Evolutionary conservation across 2,329 filamentous ascomycete species (phyloP).

Genomic region (Alternaria tenuissima): DNA sequence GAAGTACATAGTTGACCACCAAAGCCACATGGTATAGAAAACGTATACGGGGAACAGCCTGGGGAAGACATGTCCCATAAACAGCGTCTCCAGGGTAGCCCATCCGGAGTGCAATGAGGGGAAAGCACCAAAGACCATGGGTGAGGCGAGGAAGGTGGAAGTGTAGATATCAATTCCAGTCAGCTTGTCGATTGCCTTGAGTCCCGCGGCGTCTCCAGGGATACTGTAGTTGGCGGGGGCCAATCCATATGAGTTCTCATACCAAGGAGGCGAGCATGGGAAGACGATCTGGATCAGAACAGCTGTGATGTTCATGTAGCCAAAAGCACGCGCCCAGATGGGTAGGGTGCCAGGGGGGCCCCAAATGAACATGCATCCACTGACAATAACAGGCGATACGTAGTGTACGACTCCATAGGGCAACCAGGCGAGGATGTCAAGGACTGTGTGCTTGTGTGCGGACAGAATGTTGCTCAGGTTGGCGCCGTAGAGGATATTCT

Average conservation of each 20-base stretch:
- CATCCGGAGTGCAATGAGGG: slow-evolving; percentile 91
- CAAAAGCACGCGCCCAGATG: slow-evolving; percentile 85
- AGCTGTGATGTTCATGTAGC: slow-evolving; percentile 89
- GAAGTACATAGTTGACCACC: slow-evolving; percentile 99
- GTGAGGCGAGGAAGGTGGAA: slow-evolving; percentile 87
- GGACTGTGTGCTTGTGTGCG: slow-evolving; percentile 80
- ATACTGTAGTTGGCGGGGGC: slow-evolving; percentile 94
- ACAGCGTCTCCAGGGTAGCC: slow-evolving; percentile 87
- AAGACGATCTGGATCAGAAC: slow-evolving; percentile 89
- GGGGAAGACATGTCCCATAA: slow-evolving; percentile 93
- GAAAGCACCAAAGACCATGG: slow-evolving; percentile 93
- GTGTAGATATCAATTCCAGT: slow-evolving; percentile 93
- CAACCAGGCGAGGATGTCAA: slow-evolving; percentile 91
- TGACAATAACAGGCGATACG: slow-evolving; percentile 81
- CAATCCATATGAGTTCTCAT: slow-evolving; percentile 90
- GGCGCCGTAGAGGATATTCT: slow-evolving; percentile 95
- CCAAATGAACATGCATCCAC: slow-evolving; percentile 83
- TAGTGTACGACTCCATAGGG: slow-evolving; percentile 94
- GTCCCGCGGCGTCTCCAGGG: slow-evolving; percentile 84
- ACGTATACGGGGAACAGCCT: slow-evolving; percentile 80
- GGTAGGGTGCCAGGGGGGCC: slow-evolving; percentile 85
- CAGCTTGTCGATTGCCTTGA: slow-evolving; percentile 88
- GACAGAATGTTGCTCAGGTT: slow-evolving; percentile 96
- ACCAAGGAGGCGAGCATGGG: slow-evolving; percentile 96
- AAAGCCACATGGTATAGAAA: slow-evolving; percentile 88